Percentiles rank a stretch among this genome's conserved stretches.
Evolutionary conservation across 768 basidiomycete genomes (phyloP).

Genomic region (Dacryopinax spathularia): DNA sequence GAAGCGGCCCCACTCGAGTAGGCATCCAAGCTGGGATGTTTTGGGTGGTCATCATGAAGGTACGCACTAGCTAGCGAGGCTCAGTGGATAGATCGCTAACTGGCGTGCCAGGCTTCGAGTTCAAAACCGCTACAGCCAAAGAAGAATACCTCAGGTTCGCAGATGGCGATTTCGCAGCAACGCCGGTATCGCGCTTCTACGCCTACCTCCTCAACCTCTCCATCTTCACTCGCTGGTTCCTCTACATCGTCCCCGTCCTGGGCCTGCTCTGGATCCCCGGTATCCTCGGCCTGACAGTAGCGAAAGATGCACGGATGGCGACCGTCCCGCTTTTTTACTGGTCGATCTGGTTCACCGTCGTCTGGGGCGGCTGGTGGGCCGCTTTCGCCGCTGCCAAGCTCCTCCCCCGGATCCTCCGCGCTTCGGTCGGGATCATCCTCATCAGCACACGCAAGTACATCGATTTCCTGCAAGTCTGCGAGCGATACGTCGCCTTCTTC

Average conservation of each 20-base stretch:
- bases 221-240: slow-evolving; percentile 62
- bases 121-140: background rate
- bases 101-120: background rate
- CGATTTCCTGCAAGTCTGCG: slow-evolving; percentile 57
- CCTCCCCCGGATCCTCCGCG: slow-evolving; percentile 36
- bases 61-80: background rate
- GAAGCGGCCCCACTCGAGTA: background rate
- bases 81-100: background rate
- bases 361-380: slow-evolving; percentile 79
- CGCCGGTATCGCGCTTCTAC: slow-evolving; percentile 32
- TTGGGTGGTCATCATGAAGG: background rate
- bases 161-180: background rate
- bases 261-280: slow-evolving; percentile 28
- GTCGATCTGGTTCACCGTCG: slow-evolving; percentile 71
- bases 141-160: background rate
- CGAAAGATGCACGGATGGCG: slow-evolving; percentile 45
- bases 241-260: slow-evolving; percentile 30
- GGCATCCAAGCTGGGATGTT: background rate
- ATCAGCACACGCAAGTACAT: slow-evolving; percentile 60
- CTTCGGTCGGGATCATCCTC: slow-evolving; percentile 60
- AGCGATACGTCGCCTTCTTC: slow-evolving; percentile 52
- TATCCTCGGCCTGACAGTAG: slow-evolving; percentile 47
- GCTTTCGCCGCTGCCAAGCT: slow-evolving; percentile 42
- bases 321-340: slow-evolving; percentile 53
- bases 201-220: slow-evolving; percentile 61